phyloP scores from a whole-genome alignment of 129 eudicot genomes.

The Smallanthus sonchifolius region DNA sequence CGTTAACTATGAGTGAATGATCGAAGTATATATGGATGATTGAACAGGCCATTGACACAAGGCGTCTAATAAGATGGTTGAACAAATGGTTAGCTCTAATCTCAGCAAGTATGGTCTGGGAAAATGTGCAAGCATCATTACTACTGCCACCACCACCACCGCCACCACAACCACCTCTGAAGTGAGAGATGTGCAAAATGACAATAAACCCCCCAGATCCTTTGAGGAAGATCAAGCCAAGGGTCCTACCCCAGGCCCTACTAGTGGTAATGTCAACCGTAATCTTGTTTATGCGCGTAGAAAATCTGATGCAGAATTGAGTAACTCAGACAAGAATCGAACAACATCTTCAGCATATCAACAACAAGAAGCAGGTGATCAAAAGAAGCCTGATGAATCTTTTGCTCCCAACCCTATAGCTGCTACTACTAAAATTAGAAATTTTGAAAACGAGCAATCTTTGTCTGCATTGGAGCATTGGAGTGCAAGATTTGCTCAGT shows the following conservation, averaged over 20 bases:
- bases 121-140: constrained; percentile 19
- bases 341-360: constrained; percentile 19
- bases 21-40: background rate
- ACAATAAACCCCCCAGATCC: constrained; percentile 16
- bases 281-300: constrained; percentile 43
- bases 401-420: constrained; percentile 7
- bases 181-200: constrained; percentile 25
- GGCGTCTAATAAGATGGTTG: constrained; percentile 30
- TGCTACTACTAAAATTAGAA: background rate
- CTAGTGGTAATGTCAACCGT: constrained; percentile 19
- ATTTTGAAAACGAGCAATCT: constrained; percentile 11
- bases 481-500: constrained; percentile 30
- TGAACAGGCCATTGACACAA: constrained; percentile 8
- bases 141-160: constrained; percentile 6
- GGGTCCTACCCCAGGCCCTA: constrained; percentile 16
- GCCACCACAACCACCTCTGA: background rate
- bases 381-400: constrained; percentile 23
- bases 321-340: constrained; percentile 24
- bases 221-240: constrained; percentile 29
- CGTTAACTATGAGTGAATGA: background rate
- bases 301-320: constrained; percentile 35
- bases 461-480: constrained; percentile 28
- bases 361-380: constrained; percentile 7
- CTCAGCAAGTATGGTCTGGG: constrained; percentile 41
- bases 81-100: constrained; percentile 48